Conservation (phyloP, 2,329 filamentous ascomycete genomes). For the Hypomyces perniciosus region DNA sequence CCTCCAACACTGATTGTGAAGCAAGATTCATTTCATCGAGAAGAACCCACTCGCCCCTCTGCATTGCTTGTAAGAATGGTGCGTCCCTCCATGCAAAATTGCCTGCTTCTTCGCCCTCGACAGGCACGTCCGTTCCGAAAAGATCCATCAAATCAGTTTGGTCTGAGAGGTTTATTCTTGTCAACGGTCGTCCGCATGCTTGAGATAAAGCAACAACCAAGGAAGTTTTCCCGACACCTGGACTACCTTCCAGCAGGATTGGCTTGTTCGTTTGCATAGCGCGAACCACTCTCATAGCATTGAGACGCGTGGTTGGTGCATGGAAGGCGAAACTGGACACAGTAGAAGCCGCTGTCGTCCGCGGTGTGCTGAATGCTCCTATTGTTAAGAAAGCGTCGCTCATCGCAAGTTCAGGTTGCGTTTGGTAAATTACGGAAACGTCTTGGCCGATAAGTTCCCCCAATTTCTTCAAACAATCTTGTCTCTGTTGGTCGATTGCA, state of each 20-base stretch:
- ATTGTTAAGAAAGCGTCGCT: slow-evolving; percentile 52
- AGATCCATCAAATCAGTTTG: slow-evolving; percentile 97
- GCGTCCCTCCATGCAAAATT: slow-evolving; percentile 95
- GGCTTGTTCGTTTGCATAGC: slow-evolving; percentile 86
- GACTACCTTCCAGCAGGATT: slow-evolving; percentile 89
- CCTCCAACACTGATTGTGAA: slow-evolving; percentile 93
- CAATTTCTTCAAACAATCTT: slow-evolving; percentile 67
- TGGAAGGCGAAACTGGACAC: slow-evolving; percentile 57
- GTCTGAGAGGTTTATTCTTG: slow-evolving; percentile 93
- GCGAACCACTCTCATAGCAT: slow-evolving; percentile 84
- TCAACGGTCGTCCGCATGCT: slow-evolving; percentile 74
- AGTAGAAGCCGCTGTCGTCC: slow-evolving; percentile 34
- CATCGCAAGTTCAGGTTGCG: slow-evolving; percentile 52
- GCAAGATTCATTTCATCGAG: slow-evolving; percentile 98
- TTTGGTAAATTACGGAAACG: slow-evolving; percentile 59
- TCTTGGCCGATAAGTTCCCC: slow-evolving; percentile 59
- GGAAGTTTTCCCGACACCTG: slow-evolving; percentile 97
- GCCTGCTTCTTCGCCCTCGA: slow-evolving; percentile 85
- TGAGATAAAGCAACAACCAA: slow-evolving; percentile 79
- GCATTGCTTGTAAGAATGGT: slow-evolving; percentile 93
- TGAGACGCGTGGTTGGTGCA: slow-evolving; percentile 82
- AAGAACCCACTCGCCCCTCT: slow-evolving; percentile 91
- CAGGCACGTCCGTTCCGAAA: slow-evolving; percentile 92
- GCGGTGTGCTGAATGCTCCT: slow-evolving; percentile 66
- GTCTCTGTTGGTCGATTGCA: slow-evolving; percentile 64